Evolutionary conservation across 768 basidiomycete genomes (phyloP).

Genomic region (Leccinum rimulosum): DNA sequence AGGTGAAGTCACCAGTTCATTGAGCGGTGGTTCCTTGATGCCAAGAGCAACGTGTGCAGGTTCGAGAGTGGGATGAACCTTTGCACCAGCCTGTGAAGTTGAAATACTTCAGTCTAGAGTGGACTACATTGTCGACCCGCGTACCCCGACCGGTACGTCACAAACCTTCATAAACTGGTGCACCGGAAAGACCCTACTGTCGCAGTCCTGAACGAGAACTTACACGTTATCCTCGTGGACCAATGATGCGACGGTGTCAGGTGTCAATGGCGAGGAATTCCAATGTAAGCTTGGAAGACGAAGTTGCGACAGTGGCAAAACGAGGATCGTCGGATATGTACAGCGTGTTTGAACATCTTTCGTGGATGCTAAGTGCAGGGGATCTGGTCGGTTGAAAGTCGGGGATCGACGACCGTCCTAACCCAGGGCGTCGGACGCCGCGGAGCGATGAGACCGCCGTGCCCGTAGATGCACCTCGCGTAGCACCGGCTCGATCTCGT

Average conservation of each 20-base stretch:
- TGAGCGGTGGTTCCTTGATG: conserved; percentile 83
- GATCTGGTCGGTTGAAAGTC: no score
- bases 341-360: conserved; percentile 19
- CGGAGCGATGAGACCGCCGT: conserved; percentile 57
- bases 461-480: conserved; percentile 71
- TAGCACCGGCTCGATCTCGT: conserved; percentile 45
- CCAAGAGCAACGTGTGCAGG: conserved; percentile 77
- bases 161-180: conserved; percentile 65
- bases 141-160: neutral
- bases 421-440: conserved; percentile 58
- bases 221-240: conserved; percentile 52
- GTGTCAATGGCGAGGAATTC: conserved; percentile 79
- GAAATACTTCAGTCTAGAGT: conserved; percentile 1
- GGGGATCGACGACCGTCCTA: conserved; percentile 6
- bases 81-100: conserved; percentile 69
- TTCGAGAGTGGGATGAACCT: conserved; percentile 50
- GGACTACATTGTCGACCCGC: neutral
- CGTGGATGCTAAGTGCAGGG: neutral
- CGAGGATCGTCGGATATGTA: conserved; percentile 24
- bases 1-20: conserved; percentile 52
- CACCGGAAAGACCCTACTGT: conserved; percentile 67
- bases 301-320: conserved; percentile 16
- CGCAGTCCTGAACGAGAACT: conserved; percentile 76
- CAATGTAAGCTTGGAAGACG: conserved; percentile 41
- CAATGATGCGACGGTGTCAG: conserved; percentile 63